Evolutionary conservation across 2,329 filamentous ascomycete genomes (phyloP).

Genomic region (Colletotrichum phormii): DNA sequence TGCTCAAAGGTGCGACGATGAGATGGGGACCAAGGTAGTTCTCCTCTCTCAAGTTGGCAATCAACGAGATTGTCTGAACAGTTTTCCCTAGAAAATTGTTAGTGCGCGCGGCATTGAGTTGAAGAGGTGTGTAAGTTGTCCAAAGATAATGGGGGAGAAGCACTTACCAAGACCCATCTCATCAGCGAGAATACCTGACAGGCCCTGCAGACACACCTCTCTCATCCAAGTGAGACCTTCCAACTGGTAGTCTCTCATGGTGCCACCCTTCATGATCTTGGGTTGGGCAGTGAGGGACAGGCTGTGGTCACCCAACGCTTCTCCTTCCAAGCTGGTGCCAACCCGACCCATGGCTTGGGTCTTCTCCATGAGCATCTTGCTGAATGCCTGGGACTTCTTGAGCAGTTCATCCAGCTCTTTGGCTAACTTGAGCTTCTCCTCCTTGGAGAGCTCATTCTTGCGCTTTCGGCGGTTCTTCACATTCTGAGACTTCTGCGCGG

Average conservation of each 20-base stretch:
- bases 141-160: neutral
- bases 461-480: conserved; percentile 51
- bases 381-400: conserved; percentile 69
- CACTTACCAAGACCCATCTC: conserved; percentile 84
- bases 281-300: conserved; percentile 88
- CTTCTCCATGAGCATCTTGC: conserved; percentile 72
- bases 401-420: conserved; percentile 70
- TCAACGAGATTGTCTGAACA: conserved; percentile 87
- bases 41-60: conserved; percentile 88
- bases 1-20: conserved; percentile 90
- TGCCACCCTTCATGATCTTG: conserved; percentile 83
- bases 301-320: conserved; percentile 71
- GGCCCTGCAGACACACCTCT: conserved; percentile 81
- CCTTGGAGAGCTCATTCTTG: conserved; percentile 60
- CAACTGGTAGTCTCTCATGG: conserved; percentile 93
- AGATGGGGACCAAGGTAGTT: conserved; percentile 90
- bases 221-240: conserved; percentile 97
- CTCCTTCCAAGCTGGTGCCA: conserved; percentile 69
- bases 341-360: conserved; percentile 72
- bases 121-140: neutral
- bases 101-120: neutral
- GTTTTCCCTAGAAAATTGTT: conserved; percentile 75
- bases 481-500: conserved; percentile 47
- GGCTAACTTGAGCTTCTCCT: conserved; percentile 68
- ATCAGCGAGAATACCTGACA: conserved; percentile 91